Evolutionary conservation across 768 basidiomycete genomes (phyloP), one percentile per base, ranked within the genome.

Genomic region (Clathrus columnatus): DNA sequence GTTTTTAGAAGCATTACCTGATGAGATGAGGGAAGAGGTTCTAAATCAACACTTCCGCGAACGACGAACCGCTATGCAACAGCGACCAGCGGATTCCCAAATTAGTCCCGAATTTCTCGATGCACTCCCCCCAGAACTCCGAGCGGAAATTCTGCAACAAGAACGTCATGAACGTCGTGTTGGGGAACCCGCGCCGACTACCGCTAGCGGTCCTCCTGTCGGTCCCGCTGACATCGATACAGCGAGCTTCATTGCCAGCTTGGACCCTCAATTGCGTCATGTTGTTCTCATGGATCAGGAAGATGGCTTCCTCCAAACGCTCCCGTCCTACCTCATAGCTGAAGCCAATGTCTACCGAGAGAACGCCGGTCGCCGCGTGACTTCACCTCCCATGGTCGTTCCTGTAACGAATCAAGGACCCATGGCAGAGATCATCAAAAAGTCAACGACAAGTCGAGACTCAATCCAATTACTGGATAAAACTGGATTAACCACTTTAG

Each of bases 11-110:
- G 96, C 96, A 23, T 72, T 99, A 7, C 96, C 96, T 0, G 96
- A 99, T 65, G 95, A 98, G 61, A 98, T 99, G 87, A 83, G 96
- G 50, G 95, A 96, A 66, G 96, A 99, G 65, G 92, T 99, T 30
- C 77, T 99, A 51, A 93, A 94, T 63, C 96, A 99, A 65, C 95
- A 99, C 65, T 84, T 97, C 61, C 85, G 93, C 7, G 96, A 98
- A 62, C 90, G 85, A 58, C 84, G 86, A 41, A 83, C 88, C 10
- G 83, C 91, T 4, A 76, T 83, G 64, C 73, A 84, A 54, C 86
- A 86, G 66, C 62, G 29, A 49, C 87, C 81, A 29, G 74, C 80
- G 17, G 91, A 91, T 61, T 91, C 91, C 0, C 85, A 89, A 63
- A 94, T 99, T 69, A 95, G 89, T 68, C 67, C 84, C 1, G 96